Base-by-base conservation (phyloP, 179 eudicot species). In the Pouteria campechiana region DNA sequence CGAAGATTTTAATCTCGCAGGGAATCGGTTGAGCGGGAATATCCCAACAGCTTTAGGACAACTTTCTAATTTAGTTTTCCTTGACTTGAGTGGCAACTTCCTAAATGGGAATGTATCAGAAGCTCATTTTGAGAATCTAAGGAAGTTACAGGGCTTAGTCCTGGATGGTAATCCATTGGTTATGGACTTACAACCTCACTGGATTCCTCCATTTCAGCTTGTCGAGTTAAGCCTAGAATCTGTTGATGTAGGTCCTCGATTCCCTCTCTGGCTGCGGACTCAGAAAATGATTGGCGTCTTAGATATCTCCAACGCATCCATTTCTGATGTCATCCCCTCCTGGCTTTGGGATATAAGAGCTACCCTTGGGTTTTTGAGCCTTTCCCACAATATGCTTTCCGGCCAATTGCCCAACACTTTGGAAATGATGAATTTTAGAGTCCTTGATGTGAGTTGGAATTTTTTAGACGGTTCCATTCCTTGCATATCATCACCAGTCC, bases 381-480 rank as follows among this genome's bases (percentile, higher is more conserved):
- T 10, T 15, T 27, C 13, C 29, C 7, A 7, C 6, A 27, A 9
- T 9, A 16, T n/a, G n/a, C n/a, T n/a, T n/a, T n/a, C n/a, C n/a
- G n/a, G n/a, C n/a, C n/a, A n/a, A n/a, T n/a, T n/a, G n/a, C n/a
- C n/a, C n/a, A n/a, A n/a, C n/a, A n/a, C n/a, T n/a, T n/a, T 28
- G 10, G 19, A 17, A 9, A 0, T 9, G 3, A 3, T 28, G 35
- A 2, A 8, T 9, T 23, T 44, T 9, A n/a, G n/a, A 11, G 17
- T 13, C n/a, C 22, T 70, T 7, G 48, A 50, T 4, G 0, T 70
- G 10, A 64, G 65, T 32, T 50, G 28, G 11, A 69, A 69, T 27
- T 22, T 20, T 15, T 50, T 69, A 20, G 24, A 42, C 29, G 70
- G 75, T 19, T 28, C 48, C 1, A 3, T 12, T 7, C 55, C 44